Evolutionary conservation across 1,284 basidiomycete species (phyloP).

Genomic region (Cutaneotrichosporon dermatis): DNA sequence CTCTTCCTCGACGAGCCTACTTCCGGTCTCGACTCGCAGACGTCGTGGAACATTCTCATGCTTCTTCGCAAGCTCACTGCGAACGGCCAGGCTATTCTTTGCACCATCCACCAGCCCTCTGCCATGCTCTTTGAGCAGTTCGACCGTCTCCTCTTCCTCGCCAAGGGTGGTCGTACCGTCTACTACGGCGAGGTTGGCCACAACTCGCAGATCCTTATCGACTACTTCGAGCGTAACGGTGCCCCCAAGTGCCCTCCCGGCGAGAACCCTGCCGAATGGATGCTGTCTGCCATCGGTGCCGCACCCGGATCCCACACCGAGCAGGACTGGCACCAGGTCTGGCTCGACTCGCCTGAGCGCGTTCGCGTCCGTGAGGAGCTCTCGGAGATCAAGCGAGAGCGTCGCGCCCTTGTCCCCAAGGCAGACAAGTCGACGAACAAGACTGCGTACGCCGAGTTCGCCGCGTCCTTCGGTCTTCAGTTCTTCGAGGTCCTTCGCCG

Average conservation of each 20-base stretch:
- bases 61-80: slow-evolving; percentile 29
- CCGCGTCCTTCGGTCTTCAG: slow-evolving; percentile 56
- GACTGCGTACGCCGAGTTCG: slow-evolving; percentile 53
- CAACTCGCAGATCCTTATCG: slow-evolving; percentile 48
- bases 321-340: slow-evolving; percentile 69
- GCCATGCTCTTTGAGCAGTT: slow-evolving; percentile 47
- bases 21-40: slow-evolving; percentile 28
- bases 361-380: slow-evolving; percentile 49
- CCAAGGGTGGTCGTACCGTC: slow-evolving; percentile 44
- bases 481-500: slow-evolving; percentile 55
- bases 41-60: slow-evolving; percentile 23
- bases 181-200: slow-evolving; percentile 31
- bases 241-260: slow-evolving; percentile 21
- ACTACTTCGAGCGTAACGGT: slow-evolving; percentile 22
- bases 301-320: slow-evolving; percentile 57
- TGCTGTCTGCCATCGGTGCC: slow-evolving; percentile 61
- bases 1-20: slow-evolving; percentile 51
- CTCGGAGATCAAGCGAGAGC: slow-evolving; percentile 46
- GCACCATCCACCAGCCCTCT: slow-evolving; percentile 50
- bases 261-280: slow-evolving; percentile 37
- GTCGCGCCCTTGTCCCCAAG: slow-evolving; percentile 29
- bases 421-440: slow-evolving; percentile 25
- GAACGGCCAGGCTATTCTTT: slow-evolving; percentile 67
- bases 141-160: slow-evolving; percentile 42
- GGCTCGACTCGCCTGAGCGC: slow-evolving; percentile 55